Evolutionary conservation across 441 rosid genomes (phyloP).

Genomic region (Erodium trifolium): DNA sequence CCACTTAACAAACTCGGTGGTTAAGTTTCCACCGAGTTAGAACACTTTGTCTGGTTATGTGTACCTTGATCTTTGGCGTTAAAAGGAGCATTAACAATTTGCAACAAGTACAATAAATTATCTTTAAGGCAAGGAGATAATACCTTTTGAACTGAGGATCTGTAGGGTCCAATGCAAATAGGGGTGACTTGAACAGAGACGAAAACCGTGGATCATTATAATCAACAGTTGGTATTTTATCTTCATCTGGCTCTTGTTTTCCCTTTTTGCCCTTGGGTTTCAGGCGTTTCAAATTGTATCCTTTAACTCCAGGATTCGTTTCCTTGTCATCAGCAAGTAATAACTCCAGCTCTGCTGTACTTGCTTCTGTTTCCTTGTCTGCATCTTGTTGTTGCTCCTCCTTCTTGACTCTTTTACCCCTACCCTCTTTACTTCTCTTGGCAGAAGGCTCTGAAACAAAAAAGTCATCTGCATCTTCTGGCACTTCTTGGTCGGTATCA

Average conservation of each 20-base stretch:
- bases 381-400: slow-evolving; percentile 17
- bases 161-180: slow-evolving; percentile 81
- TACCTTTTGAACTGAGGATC: slow-evolving; percentile 94
- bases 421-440: slow-evolving; percentile 30
- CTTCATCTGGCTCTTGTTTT: slow-evolving; percentile 41
- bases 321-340: slow-evolving; percentile 72
- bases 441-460: slow-evolving; percentile 50
- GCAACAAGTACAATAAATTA: background rate
- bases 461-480: slow-evolving; percentile 56
- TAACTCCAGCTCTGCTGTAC: slow-evolving; percentile 78
- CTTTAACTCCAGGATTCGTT: slow-evolving; percentile 44
- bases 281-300: slow-evolving; percentile 65
- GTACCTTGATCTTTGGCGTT: background rate
- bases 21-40: no score
- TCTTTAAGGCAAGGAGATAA: background rate
- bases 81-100: background rate
- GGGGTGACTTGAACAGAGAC: slow-evolving; percentile 42
- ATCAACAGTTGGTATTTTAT: slow-evolving; percentile 53
- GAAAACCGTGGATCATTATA: slow-evolving; percentile 66
- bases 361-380: slow-evolving; percentile 45
- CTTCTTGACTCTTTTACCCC: slow-evolving; percentile 22
- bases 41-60: background rate
- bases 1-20: no score
- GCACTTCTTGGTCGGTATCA: slow-evolving; percentile 31
- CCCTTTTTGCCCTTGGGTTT: slow-evolving; percentile 46